Percentiles rank a stretch among this genome's conserved stretches.
phyloP scores from a whole-genome alignment of 1,284 basidiomycete species.

The Papiliotrema terrestris region DNA sequence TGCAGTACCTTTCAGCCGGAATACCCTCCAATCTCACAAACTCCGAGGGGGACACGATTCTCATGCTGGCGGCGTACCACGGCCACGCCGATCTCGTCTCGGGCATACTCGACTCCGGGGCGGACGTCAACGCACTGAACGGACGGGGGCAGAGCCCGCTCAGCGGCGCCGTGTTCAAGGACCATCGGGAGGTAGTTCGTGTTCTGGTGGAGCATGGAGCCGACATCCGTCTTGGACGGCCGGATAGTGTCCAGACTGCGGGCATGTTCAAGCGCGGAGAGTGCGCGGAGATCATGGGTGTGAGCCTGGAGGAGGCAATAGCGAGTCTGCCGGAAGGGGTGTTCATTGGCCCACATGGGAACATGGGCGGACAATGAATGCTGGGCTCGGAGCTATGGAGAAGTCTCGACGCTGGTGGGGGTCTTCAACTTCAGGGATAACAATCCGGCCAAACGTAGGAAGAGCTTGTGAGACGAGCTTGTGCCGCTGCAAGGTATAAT shows the following conservation, averaged over 20 bases:
- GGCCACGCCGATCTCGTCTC: constrained; percentile 62
- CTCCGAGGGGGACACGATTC: constrained; percentile 68
- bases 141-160: constrained; percentile 73
- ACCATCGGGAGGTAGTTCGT: constrained; percentile 60
- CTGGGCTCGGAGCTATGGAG: neutral
- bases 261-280: constrained; percentile 19
- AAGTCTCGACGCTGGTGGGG: neutral
- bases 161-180: constrained; percentile 79
- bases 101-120: constrained; percentile 58
- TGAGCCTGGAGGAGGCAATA: constrained; percentile 1
- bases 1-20: constrained; percentile 66
- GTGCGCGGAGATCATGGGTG: constrained; percentile 8
- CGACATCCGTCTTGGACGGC: constrained; percentile 64
- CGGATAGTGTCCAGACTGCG: constrained; percentile 67
- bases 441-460: too few species aligned
- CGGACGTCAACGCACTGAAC: constrained; percentile 69
- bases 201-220: constrained; percentile 63
- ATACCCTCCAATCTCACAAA: constrained; percentile 76
- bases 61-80: constrained; percentile 79
- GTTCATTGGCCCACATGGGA: constrained; percentile 5
- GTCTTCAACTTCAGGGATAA: too few species aligned
- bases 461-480: too few species aligned
- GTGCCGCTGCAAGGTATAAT: neutral
- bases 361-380: neutral
- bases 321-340: constrained; percentile 5